A percentile compares a stretch with the other conserved stretches of the same genome.
phyloP scores from a whole-genome alignment of 768 basidiomycete species.

The Suillus bovinus region DNA sequence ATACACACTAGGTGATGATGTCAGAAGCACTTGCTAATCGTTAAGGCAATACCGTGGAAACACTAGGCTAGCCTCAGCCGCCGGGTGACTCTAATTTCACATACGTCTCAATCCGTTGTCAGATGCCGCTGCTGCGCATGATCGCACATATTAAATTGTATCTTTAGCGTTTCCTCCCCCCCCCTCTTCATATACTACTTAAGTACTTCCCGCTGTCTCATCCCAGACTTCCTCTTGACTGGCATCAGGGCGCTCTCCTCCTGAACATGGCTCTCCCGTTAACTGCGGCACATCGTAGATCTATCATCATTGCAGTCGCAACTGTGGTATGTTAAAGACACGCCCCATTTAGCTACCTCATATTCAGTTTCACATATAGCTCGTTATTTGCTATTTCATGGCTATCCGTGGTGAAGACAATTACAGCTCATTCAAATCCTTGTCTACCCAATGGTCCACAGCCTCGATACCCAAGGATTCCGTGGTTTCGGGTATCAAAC shows the following conservation, averaged over 20 bases:
- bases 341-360: background rate
- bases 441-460: slow-evolving; percentile 12
- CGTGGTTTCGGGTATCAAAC: background rate
- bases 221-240: background rate
- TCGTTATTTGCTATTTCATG: slow-evolving; percentile 25
- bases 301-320: slow-evolving; percentile 26
- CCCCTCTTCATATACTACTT: background rate
- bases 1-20: too few relatives aligned
- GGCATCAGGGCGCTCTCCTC: background rate
- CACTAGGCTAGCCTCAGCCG: background rate
- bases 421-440: slow-evolving; percentile 4
- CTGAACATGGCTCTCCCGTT: slow-evolving; percentile 24
- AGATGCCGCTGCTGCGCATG: slow-evolving; percentile 8
- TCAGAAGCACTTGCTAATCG: too few relatives aligned
- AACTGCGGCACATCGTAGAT: slow-evolving; percentile 31
- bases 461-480: slow-evolving; percentile 3
- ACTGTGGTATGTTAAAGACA: slow-evolving; percentile 22
- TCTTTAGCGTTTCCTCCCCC: background rate
- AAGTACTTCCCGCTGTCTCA: background rate
- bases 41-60: background rate
- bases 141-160: too few relatives aligned
- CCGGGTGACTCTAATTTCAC: background rate
- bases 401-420: slow-evolving; percentile 10
- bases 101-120: background rate
- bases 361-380: slow-evolving; percentile 12